phyloP scores from a whole-genome alignment of 2,329 filamentous ascomycete genomes.

The Emergomyces orientalis region DNA sequence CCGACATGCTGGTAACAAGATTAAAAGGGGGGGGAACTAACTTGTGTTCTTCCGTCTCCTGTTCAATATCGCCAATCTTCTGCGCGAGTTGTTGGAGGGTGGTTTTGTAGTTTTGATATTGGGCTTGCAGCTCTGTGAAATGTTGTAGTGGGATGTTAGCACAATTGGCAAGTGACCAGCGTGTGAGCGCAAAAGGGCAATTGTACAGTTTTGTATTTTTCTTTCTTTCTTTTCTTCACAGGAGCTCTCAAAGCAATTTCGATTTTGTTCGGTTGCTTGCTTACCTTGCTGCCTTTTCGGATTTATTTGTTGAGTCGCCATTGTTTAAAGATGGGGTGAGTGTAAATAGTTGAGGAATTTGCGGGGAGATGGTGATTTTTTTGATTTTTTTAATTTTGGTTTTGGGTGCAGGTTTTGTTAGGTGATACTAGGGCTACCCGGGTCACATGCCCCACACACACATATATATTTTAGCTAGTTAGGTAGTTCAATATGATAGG shows the following conservation, averaged over 20 bases:
- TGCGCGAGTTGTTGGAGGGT: slow-evolving; percentile 83
- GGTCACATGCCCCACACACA: no score
- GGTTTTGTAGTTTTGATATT: slow-evolving; percentile 51
- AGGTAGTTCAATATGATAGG: no score
- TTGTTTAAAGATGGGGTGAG: slow-evolving; percentile 15
- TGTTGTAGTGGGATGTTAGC: not conserved
- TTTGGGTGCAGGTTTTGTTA: no score
- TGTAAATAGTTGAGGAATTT: not conserved
- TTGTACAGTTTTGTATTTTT: not conserved
- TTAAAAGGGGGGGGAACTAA: slow-evolving; percentile 39
- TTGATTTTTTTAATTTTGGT: no score
- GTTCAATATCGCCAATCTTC: slow-evolving; percentile 95
- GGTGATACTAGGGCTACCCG: no score
- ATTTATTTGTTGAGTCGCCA: slow-evolving; percentile 34
- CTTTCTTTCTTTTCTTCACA: not conserved
- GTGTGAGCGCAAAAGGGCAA: not conserved
- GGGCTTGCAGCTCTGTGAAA: slow-evolving; percentile 39
- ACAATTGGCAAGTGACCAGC: not conserved
- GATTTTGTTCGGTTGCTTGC: not conserved
- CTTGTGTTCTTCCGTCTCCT: slow-evolving; percentile 98
- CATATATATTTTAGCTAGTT: no score
- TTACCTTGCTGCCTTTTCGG: slow-evolving; percentile 42
- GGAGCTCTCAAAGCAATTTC: not conserved
- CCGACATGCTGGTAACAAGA: not conserved
- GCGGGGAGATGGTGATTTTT: not conserved